A percentile compares a stretch with the other conserved stretches of the same genome.
phyloP scores from a whole-genome alignment of 2,329 filamentous ascomycete genomes.

The Trichoderma simmonsii region DNA sequence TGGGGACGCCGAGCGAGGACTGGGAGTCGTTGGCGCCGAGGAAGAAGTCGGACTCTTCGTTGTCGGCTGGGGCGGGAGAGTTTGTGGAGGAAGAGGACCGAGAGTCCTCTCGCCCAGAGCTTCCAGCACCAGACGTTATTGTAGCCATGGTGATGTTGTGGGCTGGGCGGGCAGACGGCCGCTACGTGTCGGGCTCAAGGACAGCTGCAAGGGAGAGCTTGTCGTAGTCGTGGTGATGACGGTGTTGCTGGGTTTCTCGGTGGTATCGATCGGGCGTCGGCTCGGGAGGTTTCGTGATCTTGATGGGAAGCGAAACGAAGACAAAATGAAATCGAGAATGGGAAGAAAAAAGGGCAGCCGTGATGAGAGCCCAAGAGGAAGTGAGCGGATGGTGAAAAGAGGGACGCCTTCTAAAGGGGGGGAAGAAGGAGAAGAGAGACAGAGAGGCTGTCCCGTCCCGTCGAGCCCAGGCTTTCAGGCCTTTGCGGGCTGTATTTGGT shows the following conservation, averaged over 20 bases:
- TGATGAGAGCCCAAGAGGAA: not conserved
- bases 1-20: slow-evolving; percentile 81
- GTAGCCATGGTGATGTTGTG: slow-evolving; percentile 15
- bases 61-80: slow-evolving; percentile 71
- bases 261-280: not conserved
- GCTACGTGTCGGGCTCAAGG: slow-evolving; percentile 7
- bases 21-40: slow-evolving; percentile 86
- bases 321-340: not conserved
- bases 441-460: not conserved
- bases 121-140: slow-evolving; percentile 17
- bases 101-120: slow-evolving; percentile 49
- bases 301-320: not conserved
- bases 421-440: not conserved
- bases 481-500: not conserved
- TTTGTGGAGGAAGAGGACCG: slow-evolving; percentile 67
- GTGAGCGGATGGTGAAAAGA: not conserved
- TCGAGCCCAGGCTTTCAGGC: not conserved
- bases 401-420: slow-evolving; percentile 1
- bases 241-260: not conserved
- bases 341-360: not conserved
- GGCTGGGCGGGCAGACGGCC: not conserved
- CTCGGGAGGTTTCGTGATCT: not conserved
- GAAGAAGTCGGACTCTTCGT: slow-evolving; percentile 93
- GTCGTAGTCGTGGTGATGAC: not conserved
- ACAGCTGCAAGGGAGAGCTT: slow-evolving; percentile 5